phyloP scores from a whole-genome alignment of 2,329 filamentous ascomycete species.

The Phoma herbarum region DNA sequence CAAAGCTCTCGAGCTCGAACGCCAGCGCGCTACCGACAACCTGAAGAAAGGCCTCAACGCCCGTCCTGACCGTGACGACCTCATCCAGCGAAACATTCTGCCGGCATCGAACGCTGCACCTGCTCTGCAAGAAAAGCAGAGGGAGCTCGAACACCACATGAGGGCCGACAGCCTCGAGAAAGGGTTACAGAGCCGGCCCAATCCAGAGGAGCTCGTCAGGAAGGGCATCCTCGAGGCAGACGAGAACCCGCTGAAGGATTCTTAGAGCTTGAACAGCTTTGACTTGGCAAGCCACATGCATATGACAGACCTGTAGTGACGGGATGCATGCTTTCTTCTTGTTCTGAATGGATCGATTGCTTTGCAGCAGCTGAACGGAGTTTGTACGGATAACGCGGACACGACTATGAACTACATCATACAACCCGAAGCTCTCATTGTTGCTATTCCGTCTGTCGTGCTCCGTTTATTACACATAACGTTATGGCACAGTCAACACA shows the following conservation, averaged over 20 bases:
- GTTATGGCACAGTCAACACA: not conserved
- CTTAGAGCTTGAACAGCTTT: slow-evolving; percentile 11
- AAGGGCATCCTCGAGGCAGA: slow-evolving; percentile 75
- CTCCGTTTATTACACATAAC: not conserved
- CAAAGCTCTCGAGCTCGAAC: slow-evolving; percentile 68
- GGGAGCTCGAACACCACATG: slow-evolving; percentile 89
- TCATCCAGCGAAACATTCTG: slow-evolving; percentile 89
- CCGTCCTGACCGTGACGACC: slow-evolving; percentile 73
- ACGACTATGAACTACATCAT: slow-evolving; percentile 10
- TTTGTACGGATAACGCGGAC: slow-evolving; percentile 14
- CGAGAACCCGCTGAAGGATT: slow-evolving; percentile 46
- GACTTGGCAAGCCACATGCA: not conserved
- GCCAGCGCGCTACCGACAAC: slow-evolving; percentile 68
- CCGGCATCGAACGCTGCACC: slow-evolving; percentile 81
- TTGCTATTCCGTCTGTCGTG: not conserved
- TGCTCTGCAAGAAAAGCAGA: slow-evolving; percentile 79
- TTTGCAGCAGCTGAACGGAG: not conserved
- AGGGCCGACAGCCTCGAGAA: slow-evolving; percentile 85
- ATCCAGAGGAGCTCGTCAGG: slow-evolving; percentile 77
- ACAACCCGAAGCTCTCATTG: not conserved
- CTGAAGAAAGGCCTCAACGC: slow-evolving; percentile 71
- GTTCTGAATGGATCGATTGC: not conserved
- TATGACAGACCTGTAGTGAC: slow-evolving; percentile 1
- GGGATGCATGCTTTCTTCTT: not conserved
- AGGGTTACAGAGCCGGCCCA: slow-evolving; percentile 80